phyloP scores from a whole-genome alignment of 2,329 filamentous ascomycete species.

The Ceratocystis colombiana region DNA sequence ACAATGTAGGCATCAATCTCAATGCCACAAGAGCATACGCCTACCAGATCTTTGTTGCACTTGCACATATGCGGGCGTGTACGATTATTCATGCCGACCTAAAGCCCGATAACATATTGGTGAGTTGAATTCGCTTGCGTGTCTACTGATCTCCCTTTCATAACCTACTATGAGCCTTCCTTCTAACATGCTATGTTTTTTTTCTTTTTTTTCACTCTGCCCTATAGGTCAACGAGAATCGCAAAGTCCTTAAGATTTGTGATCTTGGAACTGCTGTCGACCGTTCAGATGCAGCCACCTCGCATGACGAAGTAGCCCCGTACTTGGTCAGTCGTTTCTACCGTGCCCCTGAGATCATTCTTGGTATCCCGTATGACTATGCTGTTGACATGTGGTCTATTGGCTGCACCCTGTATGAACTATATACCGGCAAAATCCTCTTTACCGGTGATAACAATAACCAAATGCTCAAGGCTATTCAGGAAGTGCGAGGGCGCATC shows the following conservation, averaged over 20 bases:
- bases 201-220: background rate
- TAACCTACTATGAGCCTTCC: slow-evolving; percentile 23
- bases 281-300: slow-evolving; percentile 62
- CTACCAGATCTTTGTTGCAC: slow-evolving; percentile 83
- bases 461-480: slow-evolving; percentile 92
- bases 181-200: slow-evolving; percentile 21
- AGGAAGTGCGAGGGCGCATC: slow-evolving; percentile 90
- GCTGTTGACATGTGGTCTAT: slow-evolving; percentile 97
- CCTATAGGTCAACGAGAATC: slow-evolving; percentile 60
- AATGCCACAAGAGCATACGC: slow-evolving; percentile 80
- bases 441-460: slow-evolving; percentile 96
- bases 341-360: slow-evolving; percentile 88
- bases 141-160: background rate
- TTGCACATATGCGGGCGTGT: slow-evolving; percentile 80
- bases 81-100: slow-evolving; percentile 92
- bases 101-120: slow-evolving; percentile 95
- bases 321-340: slow-evolving; percentile 98
- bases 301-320: slow-evolving; percentile 73
- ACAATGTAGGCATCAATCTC: slow-evolving; percentile 85
- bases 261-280: slow-evolving; percentile 95
- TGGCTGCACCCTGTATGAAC: slow-evolving; percentile 90
- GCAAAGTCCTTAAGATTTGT: slow-evolving; percentile 83
- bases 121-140: slow-evolving; percentile 30
- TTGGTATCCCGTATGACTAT: slow-evolving; percentile 93
- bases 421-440: slow-evolving; percentile 94